These are phyloP conservation scores for Podospora tetraspora DNA, from an alignment of 495 filamentous ascomycete genomes.

Conservation along the genomic window DNA sequence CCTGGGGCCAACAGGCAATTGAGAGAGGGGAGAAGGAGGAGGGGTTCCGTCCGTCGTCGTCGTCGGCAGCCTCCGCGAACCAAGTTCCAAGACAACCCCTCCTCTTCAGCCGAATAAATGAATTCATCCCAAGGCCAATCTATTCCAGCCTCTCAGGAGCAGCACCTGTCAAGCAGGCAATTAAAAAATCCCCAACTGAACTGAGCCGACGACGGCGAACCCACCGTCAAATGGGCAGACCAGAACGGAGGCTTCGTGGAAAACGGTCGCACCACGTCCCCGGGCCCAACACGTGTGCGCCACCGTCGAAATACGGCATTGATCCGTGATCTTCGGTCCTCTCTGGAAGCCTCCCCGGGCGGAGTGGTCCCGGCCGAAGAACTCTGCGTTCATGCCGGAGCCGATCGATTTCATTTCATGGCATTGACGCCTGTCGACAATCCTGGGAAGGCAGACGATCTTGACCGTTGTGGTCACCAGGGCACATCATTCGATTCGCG, in stretches of 20 bases:
- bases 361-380: neutral
- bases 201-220: neutral
- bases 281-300: neutral
- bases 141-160: slow-evolving; percentile 12
- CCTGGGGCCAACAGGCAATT: no score
- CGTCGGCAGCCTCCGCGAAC: neutral
- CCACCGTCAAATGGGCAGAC: neutral
- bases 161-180: slow-evolving; percentile 3
- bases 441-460: neutral
- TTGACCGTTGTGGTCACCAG: neutral
- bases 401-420: neutral
- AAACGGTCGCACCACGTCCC: neutral
- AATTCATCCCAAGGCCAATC: slow-evolving; percentile 13
- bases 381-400: neutral
- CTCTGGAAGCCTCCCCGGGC: neutral
- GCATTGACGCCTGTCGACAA: neutral
- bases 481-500: neutral
- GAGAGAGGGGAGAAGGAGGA: neutral
- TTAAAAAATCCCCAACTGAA: neutral
- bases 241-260: neutral
- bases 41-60: no score
- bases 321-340: neutral
- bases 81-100: slow-evolving; percentile 9
- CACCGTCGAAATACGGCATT: neutral
- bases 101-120: slow-evolving; percentile 12